Base-by-base conservation (phyloP, 208 protist genomes). In the Leishmania tropica region DNA sequence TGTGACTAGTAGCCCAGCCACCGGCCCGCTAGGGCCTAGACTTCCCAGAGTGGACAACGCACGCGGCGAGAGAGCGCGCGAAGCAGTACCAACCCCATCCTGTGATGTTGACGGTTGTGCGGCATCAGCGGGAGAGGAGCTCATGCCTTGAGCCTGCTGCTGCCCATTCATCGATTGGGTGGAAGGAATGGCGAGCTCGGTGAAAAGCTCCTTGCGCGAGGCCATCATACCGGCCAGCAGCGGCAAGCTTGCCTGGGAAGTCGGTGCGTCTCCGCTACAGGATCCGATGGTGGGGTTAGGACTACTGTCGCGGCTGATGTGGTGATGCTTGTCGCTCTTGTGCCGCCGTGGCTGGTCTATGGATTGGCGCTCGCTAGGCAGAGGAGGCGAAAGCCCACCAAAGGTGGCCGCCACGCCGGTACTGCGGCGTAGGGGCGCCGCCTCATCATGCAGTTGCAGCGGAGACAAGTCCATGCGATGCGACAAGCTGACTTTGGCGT, bases 381-480 rank as follows among this genome's bases (percentile, higher is more conserved):
- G 54, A 31, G 75, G 53, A 42, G 80, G 75, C 54, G 80, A 75
- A 19, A 19, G 62, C 51, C 74, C 80, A 21, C 53, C 58, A 42
- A 40, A 58, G n/a, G 56, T 37, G 42, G 56, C 75, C 60, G 45
- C n/a, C 79, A 58, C 78, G 64, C 24, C 78, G 77, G 40, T 79
- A 67, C 42, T 74, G 68, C 74, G 83, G 45, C n/a, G 71, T 35
- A n/a, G 79, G 81, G 31, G 47, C 80, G n/a, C 47, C 71, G n/a
- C 47, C 68, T 83, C 82, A 65, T 85, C 75, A 35, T 64, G 76
- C 31, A 83, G 76, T 21, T 53, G 68, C 53, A 60, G 71, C n/a
- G 79, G 58, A 7, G 86, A 76, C 45, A 73, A 83, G 42, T 51
- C 62, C 80, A 78, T 80, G 48, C 82, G 53, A 70, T 47, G 75